A percentile compares a stretch with the other conserved stretches of the same genome.
phyloP scores from a whole-genome alignment of 257 asterid species.

The Nicotiana sylvestris region DNA sequence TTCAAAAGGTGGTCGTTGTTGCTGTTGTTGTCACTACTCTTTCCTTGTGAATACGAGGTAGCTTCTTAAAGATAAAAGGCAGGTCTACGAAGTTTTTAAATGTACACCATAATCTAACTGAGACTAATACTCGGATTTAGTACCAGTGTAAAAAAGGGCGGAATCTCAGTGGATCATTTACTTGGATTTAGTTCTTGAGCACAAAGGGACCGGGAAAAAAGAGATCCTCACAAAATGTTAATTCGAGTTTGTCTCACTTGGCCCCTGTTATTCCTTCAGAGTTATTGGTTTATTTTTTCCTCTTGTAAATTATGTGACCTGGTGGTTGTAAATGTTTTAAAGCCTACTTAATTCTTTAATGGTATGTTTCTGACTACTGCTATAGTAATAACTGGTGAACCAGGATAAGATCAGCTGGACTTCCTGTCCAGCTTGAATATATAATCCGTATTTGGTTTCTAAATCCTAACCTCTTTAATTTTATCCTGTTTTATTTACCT shows the following conservation, averaged over 20 bases:
- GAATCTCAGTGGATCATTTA: neutral
- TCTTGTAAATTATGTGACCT: neutral
- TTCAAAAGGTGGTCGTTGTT: neutral
- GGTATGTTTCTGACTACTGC: no score
- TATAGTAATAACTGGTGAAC: no score
- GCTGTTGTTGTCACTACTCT: constrained; percentile 18
- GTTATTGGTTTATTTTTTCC: neutral
- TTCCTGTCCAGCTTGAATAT: no score
- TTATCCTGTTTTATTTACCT: no score
- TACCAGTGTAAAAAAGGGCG: constrained; percentile 16
- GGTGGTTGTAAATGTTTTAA: neutral
- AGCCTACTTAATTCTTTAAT: neutral
- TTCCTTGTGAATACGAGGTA: constrained; percentile 36
- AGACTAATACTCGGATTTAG: constrained; percentile 28
- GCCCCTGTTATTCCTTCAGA: neutral
- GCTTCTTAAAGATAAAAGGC: constrained; percentile 31
- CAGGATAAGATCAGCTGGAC: no score
- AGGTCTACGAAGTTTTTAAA: constrained; percentile 34
- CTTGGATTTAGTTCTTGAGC: neutral
- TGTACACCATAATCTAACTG: constrained; percentile 43
- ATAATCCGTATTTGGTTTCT: no score
- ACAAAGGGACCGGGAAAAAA: constrained; percentile 14
- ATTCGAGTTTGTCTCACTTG: constrained; percentile 10
- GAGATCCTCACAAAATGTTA: constrained; percentile 16
- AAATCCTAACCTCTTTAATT: no score